Conservation (phyloP, 2,329 filamentous ascomycete species). For the Penicillium sp. region DNA sequence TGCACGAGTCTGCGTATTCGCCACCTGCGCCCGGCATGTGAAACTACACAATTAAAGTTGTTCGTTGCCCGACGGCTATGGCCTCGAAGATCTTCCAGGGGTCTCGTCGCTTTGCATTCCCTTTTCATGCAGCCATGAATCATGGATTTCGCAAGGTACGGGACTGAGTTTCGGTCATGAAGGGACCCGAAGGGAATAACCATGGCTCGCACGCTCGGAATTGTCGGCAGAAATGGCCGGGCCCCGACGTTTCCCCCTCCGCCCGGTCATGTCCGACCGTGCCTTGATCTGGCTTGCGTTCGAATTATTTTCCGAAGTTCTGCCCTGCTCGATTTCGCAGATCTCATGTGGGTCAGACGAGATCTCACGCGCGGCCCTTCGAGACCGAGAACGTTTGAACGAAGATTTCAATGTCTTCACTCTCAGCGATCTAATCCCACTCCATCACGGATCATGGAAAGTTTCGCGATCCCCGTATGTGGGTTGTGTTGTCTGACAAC, state of each 20-base stretch:
- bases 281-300: not conserved
- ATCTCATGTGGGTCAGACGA: not conserved
- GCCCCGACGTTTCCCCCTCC: not conserved
- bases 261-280: not conserved
- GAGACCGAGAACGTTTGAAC: no score
- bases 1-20: not conserved
- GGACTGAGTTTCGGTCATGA: not conserved
- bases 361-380: not conserved
- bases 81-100: not conserved
- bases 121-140: conserved; percentile 3
- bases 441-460: no score
- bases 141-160: conserved; percentile 4
- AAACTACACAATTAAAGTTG: not conserved
- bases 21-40: not conserved
- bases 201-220: not conserved
- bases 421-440: no score
- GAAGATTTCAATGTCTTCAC: not conserved
- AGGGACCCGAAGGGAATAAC: not conserved
- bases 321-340: not conserved
- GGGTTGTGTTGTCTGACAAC: no score
- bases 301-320: not conserved
- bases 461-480: no score
- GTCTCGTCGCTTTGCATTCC: not conserved
- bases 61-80: not conserved
- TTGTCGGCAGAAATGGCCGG: not conserved